Conservation (phyloP, 306 rosid genomes). For the Quercus variabilis region DNA sequence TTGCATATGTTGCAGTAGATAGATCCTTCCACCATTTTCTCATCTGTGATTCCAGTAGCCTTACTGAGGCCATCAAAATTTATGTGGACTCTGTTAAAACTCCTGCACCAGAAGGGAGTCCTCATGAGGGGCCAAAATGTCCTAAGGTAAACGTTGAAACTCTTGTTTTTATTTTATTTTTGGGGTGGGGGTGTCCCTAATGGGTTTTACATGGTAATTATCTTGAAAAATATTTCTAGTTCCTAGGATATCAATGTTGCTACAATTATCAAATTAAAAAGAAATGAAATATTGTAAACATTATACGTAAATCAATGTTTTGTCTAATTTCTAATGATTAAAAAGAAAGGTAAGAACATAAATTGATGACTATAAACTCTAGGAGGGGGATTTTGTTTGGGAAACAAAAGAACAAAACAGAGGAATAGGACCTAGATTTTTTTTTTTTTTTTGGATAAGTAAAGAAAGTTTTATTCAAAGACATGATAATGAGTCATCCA, state of each 20-base stretch:
- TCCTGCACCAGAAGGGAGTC: slow-evolving; percentile 19
- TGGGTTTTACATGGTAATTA: no score
- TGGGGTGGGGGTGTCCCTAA: background rate
- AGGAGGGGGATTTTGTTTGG: no score
- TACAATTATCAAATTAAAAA: background rate
- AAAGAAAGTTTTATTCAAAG: no score
- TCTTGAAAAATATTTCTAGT: background rate
- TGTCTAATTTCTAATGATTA: background rate
- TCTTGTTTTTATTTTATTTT: background rate
- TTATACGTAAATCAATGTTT: background rate
- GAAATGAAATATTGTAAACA: background rate
- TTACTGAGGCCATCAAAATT: slow-evolving; percentile 50
- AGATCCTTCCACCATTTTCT: slow-evolving; percentile 62
- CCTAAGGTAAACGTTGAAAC: slow-evolving; percentile 62
- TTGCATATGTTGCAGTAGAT: slow-evolving; percentile 77
- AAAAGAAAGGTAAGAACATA: no score
- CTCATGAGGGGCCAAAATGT: slow-evolving; percentile 56
- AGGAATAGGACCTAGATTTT: no score
- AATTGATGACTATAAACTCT: no score
- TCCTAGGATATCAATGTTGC: background rate
- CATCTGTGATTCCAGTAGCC: slow-evolving; percentile 53
- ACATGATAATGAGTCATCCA: no score
- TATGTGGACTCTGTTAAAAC: slow-evolving; percentile 48
- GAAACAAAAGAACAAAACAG: no score
- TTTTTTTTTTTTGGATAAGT: no score